Percentiles rank a stretch among this genome's conserved stretches.
Evolutionary conservation across 495 filamentous ascomycete species (phyloP).

Genomic region (Aspergillus conjunctus): DNA sequence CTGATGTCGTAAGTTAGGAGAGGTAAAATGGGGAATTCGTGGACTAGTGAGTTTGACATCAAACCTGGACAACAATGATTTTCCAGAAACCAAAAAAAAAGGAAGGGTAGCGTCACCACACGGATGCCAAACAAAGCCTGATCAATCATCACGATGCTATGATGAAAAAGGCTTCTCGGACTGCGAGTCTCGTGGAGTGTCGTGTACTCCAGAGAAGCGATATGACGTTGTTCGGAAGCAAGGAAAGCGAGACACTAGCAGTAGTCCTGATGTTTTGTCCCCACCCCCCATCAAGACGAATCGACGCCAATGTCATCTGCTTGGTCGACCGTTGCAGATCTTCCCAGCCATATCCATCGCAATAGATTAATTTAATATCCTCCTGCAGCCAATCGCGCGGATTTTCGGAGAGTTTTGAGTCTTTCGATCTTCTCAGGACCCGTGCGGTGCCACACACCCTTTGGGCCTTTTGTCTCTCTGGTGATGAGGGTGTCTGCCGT

Average conservation of each 20-base stretch:
- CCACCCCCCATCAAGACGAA: too few relatives aligned
- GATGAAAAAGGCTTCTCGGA: neutral
- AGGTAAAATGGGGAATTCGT: too few relatives aligned
- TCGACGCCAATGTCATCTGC: neutral
- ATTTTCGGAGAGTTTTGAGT: neutral
- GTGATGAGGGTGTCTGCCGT: too few relatives aligned
- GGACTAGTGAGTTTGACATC: too few relatives aligned
- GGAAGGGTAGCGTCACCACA: neutral
- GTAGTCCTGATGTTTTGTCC: too few relatives aligned
- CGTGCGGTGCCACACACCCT: neutral
- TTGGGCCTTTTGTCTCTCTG: constrained; percentile 7
- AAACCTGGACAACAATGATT: too few relatives aligned
- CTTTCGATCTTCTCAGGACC: neutral
- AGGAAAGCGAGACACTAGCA: neutral
- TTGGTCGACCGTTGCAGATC: constrained; percentile 4
- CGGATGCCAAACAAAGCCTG: neutral
- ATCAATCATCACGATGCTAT: neutral
- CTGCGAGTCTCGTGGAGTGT: neutral
- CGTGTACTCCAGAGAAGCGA: neutral
- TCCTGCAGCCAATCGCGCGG: neutral
- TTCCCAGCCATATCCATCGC: neutral
- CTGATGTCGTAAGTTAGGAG: neutral
- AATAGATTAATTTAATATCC: neutral
- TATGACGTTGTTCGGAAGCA: constrained; percentile 2
- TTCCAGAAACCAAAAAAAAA: too few relatives aligned